Percentiles rank a stretch among this genome's conserved stretches.
phyloP scores from a whole-genome alignment of 2,329 filamentous ascomycete species.

The Colletotrichum zoysiae region DNA sequence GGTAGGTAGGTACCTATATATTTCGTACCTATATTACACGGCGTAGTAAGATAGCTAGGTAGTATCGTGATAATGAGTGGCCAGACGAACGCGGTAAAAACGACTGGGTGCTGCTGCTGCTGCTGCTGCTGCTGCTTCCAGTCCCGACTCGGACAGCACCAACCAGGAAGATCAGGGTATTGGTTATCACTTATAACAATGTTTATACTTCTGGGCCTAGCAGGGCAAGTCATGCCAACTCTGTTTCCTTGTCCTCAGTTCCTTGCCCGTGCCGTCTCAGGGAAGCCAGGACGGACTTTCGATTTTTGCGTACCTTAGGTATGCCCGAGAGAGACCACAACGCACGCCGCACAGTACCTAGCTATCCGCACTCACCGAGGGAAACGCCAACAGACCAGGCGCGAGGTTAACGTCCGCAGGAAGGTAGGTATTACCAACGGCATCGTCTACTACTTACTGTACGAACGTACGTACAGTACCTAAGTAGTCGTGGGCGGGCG shows the following conservation, averaged over 20 bases:
- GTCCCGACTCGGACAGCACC: background rate
- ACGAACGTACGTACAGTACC: no score
- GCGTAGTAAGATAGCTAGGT: no score
- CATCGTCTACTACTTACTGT: no score
- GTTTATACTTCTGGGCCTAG: constrained; percentile 1
- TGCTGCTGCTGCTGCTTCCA: background rate
- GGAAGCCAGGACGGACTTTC: background rate
- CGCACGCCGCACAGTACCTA: no score
- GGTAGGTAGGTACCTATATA: no score
- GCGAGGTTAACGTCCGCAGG: no score
- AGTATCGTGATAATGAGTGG: background rate
- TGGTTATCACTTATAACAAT: background rate
- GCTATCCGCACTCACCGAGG: background rate
- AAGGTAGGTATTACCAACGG: no score
- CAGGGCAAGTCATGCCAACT: constrained; percentile 11
- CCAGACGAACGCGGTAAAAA: background rate
- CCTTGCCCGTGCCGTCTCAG: constrained; percentile 2
- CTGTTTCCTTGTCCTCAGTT: background rate
- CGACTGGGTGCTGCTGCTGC: background rate
- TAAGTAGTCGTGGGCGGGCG: no score
- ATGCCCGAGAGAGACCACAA: background rate
- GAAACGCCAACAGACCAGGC: background rate
- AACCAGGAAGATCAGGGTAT: background rate
- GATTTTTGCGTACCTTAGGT: no score
- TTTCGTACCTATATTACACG: no score